These are phyloP conservation scores for Nannizziopsis arthrosporioides DNA, from an alignment of 2,329 filamentous ascomycete species.

Conservation along the genomic window DNA sequence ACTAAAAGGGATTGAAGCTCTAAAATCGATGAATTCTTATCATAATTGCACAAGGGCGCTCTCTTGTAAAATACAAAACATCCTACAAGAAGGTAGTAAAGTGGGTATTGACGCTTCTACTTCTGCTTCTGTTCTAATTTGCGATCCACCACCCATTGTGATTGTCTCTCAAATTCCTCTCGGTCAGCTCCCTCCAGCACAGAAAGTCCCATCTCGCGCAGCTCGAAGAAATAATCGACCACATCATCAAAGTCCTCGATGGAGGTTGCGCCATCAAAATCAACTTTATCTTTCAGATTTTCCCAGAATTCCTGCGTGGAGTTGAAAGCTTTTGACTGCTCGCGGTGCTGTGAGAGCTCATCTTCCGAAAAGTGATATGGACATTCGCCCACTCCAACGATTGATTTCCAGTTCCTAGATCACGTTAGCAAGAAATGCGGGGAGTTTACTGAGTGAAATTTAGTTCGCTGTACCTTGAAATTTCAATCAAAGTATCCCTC, in stretches of 20 bases:
- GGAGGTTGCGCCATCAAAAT: constrained; percentile 4
- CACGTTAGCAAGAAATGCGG: neutral
- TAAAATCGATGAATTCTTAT: too few species aligned
- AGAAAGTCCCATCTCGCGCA: constrained; percentile 6
- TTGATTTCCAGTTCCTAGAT: neutral
- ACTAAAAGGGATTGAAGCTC: too few species aligned
- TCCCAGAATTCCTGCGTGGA: constrained; percentile 12
- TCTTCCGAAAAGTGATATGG: constrained; percentile 11
- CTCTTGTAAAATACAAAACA: too few species aligned
- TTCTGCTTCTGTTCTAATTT: too few species aligned
- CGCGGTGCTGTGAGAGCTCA: neutral
- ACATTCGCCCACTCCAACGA: neutral
- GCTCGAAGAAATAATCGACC: constrained; percentile 6
- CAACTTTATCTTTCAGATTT: constrained; percentile 3
- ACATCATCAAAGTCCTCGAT: constrained; percentile 6
- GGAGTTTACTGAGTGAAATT: too few species aligned
- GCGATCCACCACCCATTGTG: constrained; percentile 9
- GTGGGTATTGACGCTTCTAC: too few species aligned
- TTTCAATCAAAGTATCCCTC: neutral
- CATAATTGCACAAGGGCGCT: too few species aligned
- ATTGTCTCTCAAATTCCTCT: constrained; percentile 8
- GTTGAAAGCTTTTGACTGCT: constrained; percentile 9
- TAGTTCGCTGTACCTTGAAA: constrained; percentile 1
- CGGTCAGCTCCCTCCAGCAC: constrained; percentile 4
- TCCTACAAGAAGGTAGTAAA: too few species aligned